phyloP scores from a whole-genome alignment of 305 asterid species.

The Fraxinus albicans region DNA sequence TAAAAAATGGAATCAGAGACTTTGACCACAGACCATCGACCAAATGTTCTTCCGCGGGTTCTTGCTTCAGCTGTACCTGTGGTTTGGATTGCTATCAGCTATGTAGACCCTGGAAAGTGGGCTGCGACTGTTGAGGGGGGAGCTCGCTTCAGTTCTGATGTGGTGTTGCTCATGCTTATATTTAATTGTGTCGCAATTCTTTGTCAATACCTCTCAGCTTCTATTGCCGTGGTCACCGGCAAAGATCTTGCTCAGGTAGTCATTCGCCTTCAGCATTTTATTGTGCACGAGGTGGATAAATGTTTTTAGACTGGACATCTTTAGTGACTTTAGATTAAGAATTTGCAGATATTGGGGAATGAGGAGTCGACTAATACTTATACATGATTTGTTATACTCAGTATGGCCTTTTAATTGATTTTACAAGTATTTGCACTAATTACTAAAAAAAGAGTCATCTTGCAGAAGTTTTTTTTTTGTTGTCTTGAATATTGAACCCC shows the following conservation, averaged over 20 bases:
- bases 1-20: conserved; percentile 58
- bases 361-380: neutral
- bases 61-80: conserved; percentile 78
- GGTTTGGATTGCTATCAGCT: conserved; percentile 75
- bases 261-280: conserved; percentile 15
- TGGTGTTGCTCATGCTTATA: conserved; percentile 52
- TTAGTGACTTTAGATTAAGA: neutral
- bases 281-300: conserved; percentile 16
- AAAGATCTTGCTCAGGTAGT: conserved; percentile 84
- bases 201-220: conserved; percentile 86
- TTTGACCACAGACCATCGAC: conserved; percentile 31
- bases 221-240: conserved; percentile 76
- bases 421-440: conserved; percentile 11
- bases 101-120: conserved; percentile 98
- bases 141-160: conserved; percentile 77
- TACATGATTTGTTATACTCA: neutral
- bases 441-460: neutral
- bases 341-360: neutral
- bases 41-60: conserved; percentile 45
- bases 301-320: neutral
- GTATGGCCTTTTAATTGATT: neutral
- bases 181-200: conserved; percentile 68
- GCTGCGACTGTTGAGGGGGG: conserved; percentile 89
- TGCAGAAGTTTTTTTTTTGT: conserved; percentile 5
- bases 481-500: conserved; percentile 5